Base-by-base conservation (phyloP, 1,284 basidiomycete genomes). In the Afroboletus lepidellus region DNA sequence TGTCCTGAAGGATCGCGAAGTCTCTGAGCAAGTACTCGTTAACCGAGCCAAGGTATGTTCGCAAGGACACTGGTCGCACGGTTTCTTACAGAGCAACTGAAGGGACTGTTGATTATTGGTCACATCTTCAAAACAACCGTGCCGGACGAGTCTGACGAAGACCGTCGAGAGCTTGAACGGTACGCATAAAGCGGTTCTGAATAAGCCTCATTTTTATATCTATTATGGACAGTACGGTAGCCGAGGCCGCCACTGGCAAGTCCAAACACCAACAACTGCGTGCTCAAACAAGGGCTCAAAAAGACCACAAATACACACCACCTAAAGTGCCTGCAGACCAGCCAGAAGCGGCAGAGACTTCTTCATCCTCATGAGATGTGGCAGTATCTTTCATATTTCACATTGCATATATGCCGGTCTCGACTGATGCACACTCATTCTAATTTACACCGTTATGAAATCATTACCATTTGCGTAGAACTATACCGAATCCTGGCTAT, bases 101-200 rank as follows among this genome's bases (percentile, higher is more conserved):
- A 92, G 85, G 94, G 88, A 38, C 76, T 97, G 30, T 73, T 96
- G 55, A 73, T 90, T 13, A 87, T 89, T 41, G 94, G 93, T 6
- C 84, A 85, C 16, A 85, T 95, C 58, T 94, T 97, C 78, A 95
- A 94, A 71, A 74, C 78, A 3, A 82, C 90, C 0, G 67, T 80
- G 39, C 87, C 94, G 2, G 94, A 97, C 65, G 93, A 93, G 66
- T 85, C 89, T 12, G 94, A 95, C 64, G 88, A 90, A 63, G 95
- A 96, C 65, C 82, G 95, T 25, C 80, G 94, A 49, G 94, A 97
- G 70, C 82, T 98, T 33, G 94, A 98, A 71, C 77, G 92, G 90
- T 87, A 56, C 20, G 78, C 52, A 39, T 33, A 7, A 39, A 16
- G 29, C 30, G 39, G 38, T 27, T 33, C 23, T 48, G 27, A 33